phyloP scores from a whole-genome alignment of 805 yeast species.

The Candida tammaniensis region DNA sequence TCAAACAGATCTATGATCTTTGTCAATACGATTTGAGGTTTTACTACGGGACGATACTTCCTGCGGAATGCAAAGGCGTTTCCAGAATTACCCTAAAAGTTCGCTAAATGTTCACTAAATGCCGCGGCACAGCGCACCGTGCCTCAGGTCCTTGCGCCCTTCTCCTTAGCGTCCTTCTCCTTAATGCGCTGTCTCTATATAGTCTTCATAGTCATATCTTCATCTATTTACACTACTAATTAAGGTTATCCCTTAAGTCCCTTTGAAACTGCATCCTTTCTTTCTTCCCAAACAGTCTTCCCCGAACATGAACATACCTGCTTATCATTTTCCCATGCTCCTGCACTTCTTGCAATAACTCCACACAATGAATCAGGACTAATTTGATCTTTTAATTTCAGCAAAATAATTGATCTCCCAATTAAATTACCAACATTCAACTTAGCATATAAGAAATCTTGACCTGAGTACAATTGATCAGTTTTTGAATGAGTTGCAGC shows the following conservation, averaged over 20 bases:
- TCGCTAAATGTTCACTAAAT: too few relatives aligned
- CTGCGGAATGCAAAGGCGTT: too few relatives aligned
- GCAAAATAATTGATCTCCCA: conserved; percentile 64
- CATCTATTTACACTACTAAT: too few relatives aligned
- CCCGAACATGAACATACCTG: conserved; percentile 94
- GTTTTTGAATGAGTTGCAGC: conserved; percentile 20
- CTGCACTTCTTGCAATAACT: conserved; percentile 94
- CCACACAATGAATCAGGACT: conserved; percentile 60
- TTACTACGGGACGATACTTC: too few relatives aligned
- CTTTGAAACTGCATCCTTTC: conserved; percentile 65
- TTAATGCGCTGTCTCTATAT: too few relatives aligned
- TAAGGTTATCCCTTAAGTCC: conserved; percentile 42
- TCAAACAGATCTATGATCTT: too few relatives aligned
- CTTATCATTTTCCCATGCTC: conserved; percentile 94
- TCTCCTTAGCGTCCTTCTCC: too few relatives aligned
- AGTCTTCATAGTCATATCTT: too few relatives aligned
- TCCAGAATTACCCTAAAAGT: too few relatives aligned
- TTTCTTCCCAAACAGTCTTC: conserved; percentile 93
- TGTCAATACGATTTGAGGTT: too few relatives aligned
- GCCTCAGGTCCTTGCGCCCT: too few relatives aligned
- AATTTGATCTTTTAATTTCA: conserved; percentile 36
- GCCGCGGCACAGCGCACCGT: too few relatives aligned
- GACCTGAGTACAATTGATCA: conserved; percentile 29
- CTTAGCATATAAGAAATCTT: conserved; percentile 38
- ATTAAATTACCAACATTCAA: conserved; percentile 58